Conservation (phyloP, 2,329 filamentous ascomycete genomes). For the Exophiala aquamarina region DNA sequence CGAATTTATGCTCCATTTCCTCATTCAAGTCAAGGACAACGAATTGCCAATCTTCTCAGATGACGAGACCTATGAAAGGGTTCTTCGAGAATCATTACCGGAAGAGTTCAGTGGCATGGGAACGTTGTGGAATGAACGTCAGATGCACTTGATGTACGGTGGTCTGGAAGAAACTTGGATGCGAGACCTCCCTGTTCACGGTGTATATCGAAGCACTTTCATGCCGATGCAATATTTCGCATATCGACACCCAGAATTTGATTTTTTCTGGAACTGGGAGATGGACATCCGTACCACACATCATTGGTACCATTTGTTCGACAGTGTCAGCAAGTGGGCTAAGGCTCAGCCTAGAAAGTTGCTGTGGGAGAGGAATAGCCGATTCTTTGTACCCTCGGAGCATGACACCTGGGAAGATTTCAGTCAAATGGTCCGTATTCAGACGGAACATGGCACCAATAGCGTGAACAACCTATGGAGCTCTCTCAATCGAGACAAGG, state of each 20-base stretch:
- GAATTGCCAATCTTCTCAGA: constrained; percentile 80
- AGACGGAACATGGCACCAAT: constrained; percentile 68
- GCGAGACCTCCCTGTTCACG: constrained; percentile 75
- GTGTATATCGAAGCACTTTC: constrained; percentile 86
- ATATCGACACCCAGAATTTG: constrained; percentile 82
- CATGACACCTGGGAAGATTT: constrained; percentile 82
- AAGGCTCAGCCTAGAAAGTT: constrained; percentile 73
- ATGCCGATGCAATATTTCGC: constrained; percentile 97
- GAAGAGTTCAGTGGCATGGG: constrained; percentile 85
- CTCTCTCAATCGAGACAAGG: constrained; percentile 36
- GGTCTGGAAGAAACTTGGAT: constrained; percentile 77
- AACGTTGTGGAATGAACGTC: constrained; percentile 89
- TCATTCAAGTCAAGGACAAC: constrained; percentile 81
- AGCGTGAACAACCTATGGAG: constrained; percentile 69
- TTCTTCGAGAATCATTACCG: constrained; percentile 70
- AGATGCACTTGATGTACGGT: constrained; percentile 89
- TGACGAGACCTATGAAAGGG: constrained; percentile 67
- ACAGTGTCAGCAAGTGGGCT: constrained; percentile 68
- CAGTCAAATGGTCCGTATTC: constrained; percentile 71
- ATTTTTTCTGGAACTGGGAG: constrained; percentile 93
- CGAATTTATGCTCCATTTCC: constrained; percentile 79
- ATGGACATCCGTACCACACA: constrained; percentile 90
- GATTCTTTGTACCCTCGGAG: constrained; percentile 74
- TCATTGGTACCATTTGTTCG: constrained; percentile 76
- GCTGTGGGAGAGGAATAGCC: constrained; percentile 75